phyloP scores from a whole-genome alignment of 106 monocot genomes.

The Dendrobium chrysotoxum region DNA sequence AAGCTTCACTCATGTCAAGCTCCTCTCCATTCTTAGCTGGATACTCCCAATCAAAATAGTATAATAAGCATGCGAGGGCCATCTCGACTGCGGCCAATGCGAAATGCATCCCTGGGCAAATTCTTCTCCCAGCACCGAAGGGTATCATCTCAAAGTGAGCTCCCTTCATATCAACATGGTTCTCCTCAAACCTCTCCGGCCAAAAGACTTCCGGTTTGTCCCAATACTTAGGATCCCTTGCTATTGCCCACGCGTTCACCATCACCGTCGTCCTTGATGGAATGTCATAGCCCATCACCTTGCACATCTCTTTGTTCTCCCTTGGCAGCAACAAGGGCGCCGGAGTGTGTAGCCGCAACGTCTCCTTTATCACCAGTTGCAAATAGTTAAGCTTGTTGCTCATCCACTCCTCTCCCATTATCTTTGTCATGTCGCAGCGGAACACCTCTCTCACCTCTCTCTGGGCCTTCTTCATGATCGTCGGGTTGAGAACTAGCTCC shows the following conservation, averaged over 20 bases:
- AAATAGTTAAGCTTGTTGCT: not conserved
- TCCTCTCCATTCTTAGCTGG: not conserved
- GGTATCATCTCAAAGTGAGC: constrained; percentile 13
- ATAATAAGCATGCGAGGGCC: not conserved
- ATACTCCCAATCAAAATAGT: constrained; percentile 17
- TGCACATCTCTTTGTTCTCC: not conserved
- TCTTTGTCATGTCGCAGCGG: not conserved
- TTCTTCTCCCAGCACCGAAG: constrained; percentile 12
- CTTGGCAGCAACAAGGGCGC: constrained; percentile 8
- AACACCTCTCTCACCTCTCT: not conserved
- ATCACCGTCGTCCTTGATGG: constrained; percentile 6
- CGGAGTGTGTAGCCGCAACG: constrained; percentile 10
- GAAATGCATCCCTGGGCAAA: constrained; percentile 13
- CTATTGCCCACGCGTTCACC: constrained; percentile 18
- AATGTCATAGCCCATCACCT: constrained; percentile 3
- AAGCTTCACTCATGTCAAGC: constrained; percentile 11
- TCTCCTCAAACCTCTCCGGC: constrained; percentile 17
- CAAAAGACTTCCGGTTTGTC: constrained; percentile 5
- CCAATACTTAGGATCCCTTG: constrained; percentile 10
- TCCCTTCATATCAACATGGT: not conserved
- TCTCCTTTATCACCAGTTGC: constrained; percentile 11
- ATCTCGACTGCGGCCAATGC: constrained; percentile 1
- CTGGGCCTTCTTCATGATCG: not conserved
- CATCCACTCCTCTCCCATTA: not conserved
- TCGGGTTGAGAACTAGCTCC: not conserved